Conservation (phyloP, 2,329 filamentous ascomycete genomes). For the Diplodia corticola region DNA sequence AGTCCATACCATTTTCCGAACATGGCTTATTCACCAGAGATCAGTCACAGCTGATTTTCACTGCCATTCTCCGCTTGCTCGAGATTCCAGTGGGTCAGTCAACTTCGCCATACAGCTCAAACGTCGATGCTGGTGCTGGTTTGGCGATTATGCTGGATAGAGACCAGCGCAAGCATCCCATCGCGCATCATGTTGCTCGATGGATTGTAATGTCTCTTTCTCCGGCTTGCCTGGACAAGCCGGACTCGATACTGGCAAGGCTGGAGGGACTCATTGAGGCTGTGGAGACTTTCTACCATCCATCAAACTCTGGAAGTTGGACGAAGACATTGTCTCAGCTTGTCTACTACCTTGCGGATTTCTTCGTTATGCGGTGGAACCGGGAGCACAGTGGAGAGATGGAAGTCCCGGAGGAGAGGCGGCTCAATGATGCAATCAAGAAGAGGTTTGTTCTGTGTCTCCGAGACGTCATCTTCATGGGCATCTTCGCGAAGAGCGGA, state of each 20-base stretch:
- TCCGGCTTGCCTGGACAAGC: conserved; percentile 73
- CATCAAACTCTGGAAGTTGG: conserved; percentile 92
- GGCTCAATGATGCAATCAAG: conserved; percentile 78
- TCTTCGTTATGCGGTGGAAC: conserved; percentile 98
- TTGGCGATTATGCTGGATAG: conserved; percentile 85
- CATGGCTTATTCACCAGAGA: conserved; percentile 91
- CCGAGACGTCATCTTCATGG: conserved; percentile 95
- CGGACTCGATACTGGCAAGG: conserved; percentile 77
- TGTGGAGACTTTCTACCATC: conserved; percentile 97
- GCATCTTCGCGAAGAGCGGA: conserved; percentile 92
- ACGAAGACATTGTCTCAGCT: conserved; percentile 87
- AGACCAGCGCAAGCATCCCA: conserved; percentile 89
- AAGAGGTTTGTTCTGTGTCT: conserved; percentile 85
- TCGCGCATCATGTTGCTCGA: conserved; percentile 86
- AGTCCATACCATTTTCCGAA: conserved; percentile 76
- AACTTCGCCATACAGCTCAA: conserved; percentile 80
- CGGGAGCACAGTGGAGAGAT: conserved; percentile 90
- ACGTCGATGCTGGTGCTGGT: conserved; percentile 80
- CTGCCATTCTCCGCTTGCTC: conserved; percentile 80
- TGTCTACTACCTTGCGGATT: conserved; percentile 88
- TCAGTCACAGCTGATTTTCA: conserved; percentile 91
- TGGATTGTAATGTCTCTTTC: conserved; percentile 94
- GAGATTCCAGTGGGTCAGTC: conserved; percentile 97
- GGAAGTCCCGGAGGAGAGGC: conserved; percentile 76
- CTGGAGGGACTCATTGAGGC: conserved; percentile 91